Conservation (phyloP, 2,329 filamentous ascomycete genomes). For the Arthrobotrys megalospora region DNA sequence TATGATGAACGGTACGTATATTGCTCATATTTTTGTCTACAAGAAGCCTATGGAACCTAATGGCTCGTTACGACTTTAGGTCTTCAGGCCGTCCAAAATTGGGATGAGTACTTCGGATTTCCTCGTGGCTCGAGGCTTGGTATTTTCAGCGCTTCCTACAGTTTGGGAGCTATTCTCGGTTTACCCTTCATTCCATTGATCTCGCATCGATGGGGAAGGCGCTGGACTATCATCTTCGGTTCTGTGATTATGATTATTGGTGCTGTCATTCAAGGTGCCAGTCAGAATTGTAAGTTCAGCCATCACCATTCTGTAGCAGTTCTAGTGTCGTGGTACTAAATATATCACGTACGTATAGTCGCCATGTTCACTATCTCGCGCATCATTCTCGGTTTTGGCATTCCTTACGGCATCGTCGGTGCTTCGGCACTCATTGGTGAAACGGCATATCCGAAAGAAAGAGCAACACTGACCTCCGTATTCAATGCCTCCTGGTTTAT, state of each 20-base stretch:
- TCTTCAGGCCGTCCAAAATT: constrained; percentile 62
- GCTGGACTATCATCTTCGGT: constrained; percentile 74
- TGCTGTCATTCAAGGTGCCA: constrained; percentile 73
- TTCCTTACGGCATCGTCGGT: constrained; percentile 74
- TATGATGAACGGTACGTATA: constrained; percentile 67
- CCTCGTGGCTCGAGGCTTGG: constrained; percentile 70
- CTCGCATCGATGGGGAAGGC: constrained; percentile 73
- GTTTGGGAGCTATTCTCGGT: constrained; percentile 74
- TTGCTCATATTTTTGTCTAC: not conserved
- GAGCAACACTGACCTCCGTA: constrained; percentile 74
- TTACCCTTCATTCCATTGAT: constrained; percentile 74
- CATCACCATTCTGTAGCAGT: not conserved
- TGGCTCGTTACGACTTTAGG: not conserved
- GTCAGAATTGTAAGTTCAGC: constrained; percentile 69
- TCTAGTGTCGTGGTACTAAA: not conserved
- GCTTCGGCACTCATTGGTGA: constrained; percentile 75
- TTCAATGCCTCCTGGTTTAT: constrained; percentile 76
- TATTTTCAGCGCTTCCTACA: constrained; percentile 74
- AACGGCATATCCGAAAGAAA: constrained; percentile 75
- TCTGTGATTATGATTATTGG: constrained; percentile 73
- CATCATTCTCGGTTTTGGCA: constrained; percentile 75
- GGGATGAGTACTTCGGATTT: constrained; percentile 68
- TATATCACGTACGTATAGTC: constrained; percentile 65
- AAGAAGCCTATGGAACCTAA: not conserved
- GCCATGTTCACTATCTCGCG: constrained; percentile 76